A percentile compares a stretch with the other conserved stretches of the same genome.
These are phyloP conservation scores for Pythium plurisporium DNA, from an alignment of 352 stramenopile genomes.

Conservation along the genomic window DNA sequence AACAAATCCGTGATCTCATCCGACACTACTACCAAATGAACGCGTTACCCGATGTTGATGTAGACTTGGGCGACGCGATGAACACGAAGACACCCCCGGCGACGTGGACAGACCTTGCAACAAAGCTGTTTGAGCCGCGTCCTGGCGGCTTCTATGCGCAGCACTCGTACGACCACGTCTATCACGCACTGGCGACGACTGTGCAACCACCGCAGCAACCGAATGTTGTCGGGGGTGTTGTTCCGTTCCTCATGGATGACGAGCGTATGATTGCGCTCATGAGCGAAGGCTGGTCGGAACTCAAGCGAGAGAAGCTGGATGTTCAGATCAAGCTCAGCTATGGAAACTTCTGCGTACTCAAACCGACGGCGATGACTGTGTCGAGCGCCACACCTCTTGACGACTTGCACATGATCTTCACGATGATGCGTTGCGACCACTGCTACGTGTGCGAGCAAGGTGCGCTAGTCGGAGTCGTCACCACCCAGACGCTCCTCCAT, in stretches of 20 bases:
- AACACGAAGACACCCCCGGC: slow-evolving; percentile 14
- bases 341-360: slow-evolving; percentile 54
- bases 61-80: slow-evolving; percentile 70
- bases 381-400: slow-evolving; percentile 77
- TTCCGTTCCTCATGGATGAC: slow-evolving; percentile 85
- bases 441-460: slow-evolving; percentile 87
- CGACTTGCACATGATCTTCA: slow-evolving; percentile 89
- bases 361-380: slow-evolving; percentile 77
- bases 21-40: slow-evolving; percentile 54
- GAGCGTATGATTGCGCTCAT: slow-evolving; percentile 72
- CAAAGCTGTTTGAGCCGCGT: slow-evolving; percentile 40
- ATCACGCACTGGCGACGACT: slow-evolving; percentile 50
- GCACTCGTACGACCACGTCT: slow-evolving; percentile 61
- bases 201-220: slow-evolving; percentile 12
- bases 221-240: slow-evolving; percentile 2
- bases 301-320: slow-evolving; percentile 58
- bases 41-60: slow-evolving; percentile 43
- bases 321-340: slow-evolving; percentile 66
- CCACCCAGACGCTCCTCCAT: slow-evolving; percentile 63
- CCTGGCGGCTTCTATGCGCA: slow-evolving; percentile 60
- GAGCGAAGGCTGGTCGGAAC: slow-evolving; percentile 58
- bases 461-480: slow-evolving; percentile 78
- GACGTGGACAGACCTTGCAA: slow-evolving; percentile 61
- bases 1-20: slow-evolving; percentile 61
- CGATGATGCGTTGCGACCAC: slow-evolving; percentile 85